Conservation (phyloP, 2,329 filamentous ascomycete species). For the Ustilaginoidea virens region DNA sequence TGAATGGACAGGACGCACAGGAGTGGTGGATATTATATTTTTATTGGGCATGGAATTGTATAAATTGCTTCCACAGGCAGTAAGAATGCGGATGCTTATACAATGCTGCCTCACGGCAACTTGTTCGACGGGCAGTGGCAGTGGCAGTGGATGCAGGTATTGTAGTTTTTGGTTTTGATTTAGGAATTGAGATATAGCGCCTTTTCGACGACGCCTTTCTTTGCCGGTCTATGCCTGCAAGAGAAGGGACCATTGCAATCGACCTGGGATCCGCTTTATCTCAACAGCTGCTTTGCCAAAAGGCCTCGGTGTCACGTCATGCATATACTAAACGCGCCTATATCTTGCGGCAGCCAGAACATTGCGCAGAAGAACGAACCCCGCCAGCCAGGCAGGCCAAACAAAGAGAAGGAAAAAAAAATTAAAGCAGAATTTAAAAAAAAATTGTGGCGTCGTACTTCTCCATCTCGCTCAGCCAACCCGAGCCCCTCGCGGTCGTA, state of each 20-base stretch:
- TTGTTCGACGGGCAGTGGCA: constrained; percentile 17
- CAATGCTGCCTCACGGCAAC: constrained; percentile 33
- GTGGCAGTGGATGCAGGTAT: constrained; percentile 1
- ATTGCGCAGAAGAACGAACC: too few species aligned
- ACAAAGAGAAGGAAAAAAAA: constrained; percentile 2
- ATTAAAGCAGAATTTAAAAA: constrained; percentile 14
- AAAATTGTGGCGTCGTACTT: constrained; percentile 31
- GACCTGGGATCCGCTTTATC: too few species aligned
- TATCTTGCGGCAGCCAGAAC: too few species aligned
- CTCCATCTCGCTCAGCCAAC: constrained; percentile 38
- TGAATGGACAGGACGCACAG: too few species aligned
- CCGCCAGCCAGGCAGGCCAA: not conserved
- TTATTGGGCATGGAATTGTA: not conserved
- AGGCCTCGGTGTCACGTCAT: too few species aligned
- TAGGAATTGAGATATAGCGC: not conserved
- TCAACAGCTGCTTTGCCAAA: too few species aligned
- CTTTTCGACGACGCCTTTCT: too few species aligned
- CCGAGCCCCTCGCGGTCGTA: constrained; percentile 48
- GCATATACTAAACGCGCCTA: too few species aligned
- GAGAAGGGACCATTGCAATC: too few species aligned
- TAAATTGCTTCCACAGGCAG: not conserved
- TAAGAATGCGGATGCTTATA: constrained; percentile 12
- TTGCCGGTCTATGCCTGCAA: too few species aligned
- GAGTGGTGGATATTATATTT: too few species aligned
- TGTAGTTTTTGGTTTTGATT: constrained; percentile 6